Evolutionary conservation across 2,329 filamentous ascomycete species (phyloP), one percentile per base, ranked within the genome.

Genomic region (Neonectria hederae): DNA sequence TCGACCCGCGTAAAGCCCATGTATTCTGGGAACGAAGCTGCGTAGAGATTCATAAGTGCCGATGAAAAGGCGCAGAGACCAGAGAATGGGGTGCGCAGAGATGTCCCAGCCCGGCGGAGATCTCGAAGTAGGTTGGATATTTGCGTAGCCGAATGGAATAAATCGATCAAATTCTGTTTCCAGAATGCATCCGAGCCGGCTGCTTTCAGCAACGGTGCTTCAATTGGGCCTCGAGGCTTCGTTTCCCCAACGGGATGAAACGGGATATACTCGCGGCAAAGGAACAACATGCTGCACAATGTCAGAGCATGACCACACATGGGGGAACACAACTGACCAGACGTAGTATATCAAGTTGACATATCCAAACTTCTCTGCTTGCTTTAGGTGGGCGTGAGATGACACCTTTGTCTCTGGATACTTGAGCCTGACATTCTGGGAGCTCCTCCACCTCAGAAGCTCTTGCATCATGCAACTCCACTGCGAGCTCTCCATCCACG

Each of bases 321-420:
- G 9, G 13, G 28, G 9, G 7, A 8, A 9, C 10, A 26, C 7
- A 19, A 5, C 48, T 56, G 19, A 73, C 72, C 70, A 72, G 38
- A 74, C 48, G 32, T 74, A 74, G 62, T 74, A 74, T 0, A 74
- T 67, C 8, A 74, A 22, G 28, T 73, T 74, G 22, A 74, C 61
- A 14, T 72, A 71, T 2, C 70, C 72, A 35, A 74, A 74, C 13
- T 58, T 65, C 54, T 74, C 72, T 1, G 69, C 72, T 3, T 73
- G 72, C 17, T 71, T 68, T 2, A 70, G 51, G 45, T 74, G 72
- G 2, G 72, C 69, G 56, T 74, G 72, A 3, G 70, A 66, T 0
- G 70, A 72, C 0, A 69, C 66, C 1, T 67, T 74, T 0, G 70
- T 69, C 3, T 58, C 67, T 5, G 72, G 72, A 30, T 74, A 74